Percentiles rank a stretch among this genome's conserved stretches.
These are phyloP conservation scores for Pleurotus pulmonarius DNA, from an alignment of 768 basidiomycete species.

Conservation along the genomic window DNA sequence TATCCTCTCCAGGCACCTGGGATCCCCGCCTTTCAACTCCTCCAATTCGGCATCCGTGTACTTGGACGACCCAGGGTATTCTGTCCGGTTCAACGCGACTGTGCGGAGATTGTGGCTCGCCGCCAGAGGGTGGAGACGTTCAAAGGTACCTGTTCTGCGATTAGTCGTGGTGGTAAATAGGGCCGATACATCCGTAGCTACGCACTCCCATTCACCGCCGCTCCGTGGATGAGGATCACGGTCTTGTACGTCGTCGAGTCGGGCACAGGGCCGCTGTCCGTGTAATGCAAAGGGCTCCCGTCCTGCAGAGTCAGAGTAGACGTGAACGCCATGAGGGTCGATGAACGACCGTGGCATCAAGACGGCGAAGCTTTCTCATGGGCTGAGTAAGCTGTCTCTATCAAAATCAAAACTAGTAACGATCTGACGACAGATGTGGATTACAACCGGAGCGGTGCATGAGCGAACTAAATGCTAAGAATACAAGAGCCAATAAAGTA, in stretches of 20 bases:
- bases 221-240: slow-evolving; percentile 17
- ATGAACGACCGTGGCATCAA: too few relatives aligned
- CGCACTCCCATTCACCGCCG: slow-evolving; percentile 17
- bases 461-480: too few relatives aligned
- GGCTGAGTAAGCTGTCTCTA: too few relatives aligned
- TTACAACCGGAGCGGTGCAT: too few relatives aligned
- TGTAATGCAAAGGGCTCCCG: neutral
- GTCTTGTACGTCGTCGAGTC: slow-evolving; percentile 14
- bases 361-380: too few relatives aligned
- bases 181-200: neutral
- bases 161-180: neutral
- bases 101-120: slow-evolving; percentile 7
- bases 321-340: neutral
- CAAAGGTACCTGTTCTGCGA: slow-evolving; percentile 10
- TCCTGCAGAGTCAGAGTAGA: neutral
- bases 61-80: slow-evolving; percentile 15
- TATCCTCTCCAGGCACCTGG: slow-evolving; percentile 10
- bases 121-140: slow-evolving; percentile 17
- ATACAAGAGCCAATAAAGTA: too few relatives aligned
- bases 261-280: slow-evolving; percentile 2
- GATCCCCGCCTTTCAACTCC: slow-evolving; percentile 7
- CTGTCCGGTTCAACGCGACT: slow-evolving; percentile 8
- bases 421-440: slow-evolving; percentile 12
- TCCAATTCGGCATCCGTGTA: slow-evolving; percentile 21
- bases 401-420: too few relatives aligned